phyloP scores from a whole-genome alignment of 495 filamentous ascomycete species.

The Lichenothelia convexa region DNA sequence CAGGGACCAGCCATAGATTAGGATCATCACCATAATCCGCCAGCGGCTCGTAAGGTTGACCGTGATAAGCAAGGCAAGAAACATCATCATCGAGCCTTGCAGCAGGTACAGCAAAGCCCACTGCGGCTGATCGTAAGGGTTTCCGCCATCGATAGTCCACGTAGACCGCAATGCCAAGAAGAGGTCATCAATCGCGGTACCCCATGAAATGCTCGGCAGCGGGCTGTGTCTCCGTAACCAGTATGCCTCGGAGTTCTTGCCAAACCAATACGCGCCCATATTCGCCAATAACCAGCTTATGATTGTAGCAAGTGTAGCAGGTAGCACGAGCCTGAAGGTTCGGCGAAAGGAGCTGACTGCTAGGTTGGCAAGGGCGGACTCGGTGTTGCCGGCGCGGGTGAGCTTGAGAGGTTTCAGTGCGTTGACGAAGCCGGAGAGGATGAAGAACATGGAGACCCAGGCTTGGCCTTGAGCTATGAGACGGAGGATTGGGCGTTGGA shows the following conservation, averaged over 20 bases:
- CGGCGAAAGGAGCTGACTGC: constrained; percentile 11
- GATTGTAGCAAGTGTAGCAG: constrained; percentile 11
- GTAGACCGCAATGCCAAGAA: constrained; percentile 8
- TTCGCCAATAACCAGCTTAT: constrained; percentile 16
- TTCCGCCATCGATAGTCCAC: constrained; percentile 16
- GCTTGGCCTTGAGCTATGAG: constrained; percentile 11
- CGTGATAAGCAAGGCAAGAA: constrained; percentile 15
- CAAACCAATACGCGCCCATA: constrained; percentile 14
- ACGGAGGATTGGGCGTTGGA: constrained; percentile 17
- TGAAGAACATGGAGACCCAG: constrained; percentile 16
- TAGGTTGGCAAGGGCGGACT: constrained; percentile 12
- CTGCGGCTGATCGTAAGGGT: constrained; percentile 17
- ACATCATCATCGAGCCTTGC: constrained; percentile 15
- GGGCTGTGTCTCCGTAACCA: constrained; percentile 17
- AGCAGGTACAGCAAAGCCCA: constrained; percentile 16
- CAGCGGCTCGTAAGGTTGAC: too few species aligned
- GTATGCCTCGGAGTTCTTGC: constrained; percentile 14
- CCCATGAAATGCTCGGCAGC: constrained; percentile 8
- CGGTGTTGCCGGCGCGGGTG: constrained; percentile 12
- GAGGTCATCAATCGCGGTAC: constrained; percentile 10
- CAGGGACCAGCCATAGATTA: too few species aligned
- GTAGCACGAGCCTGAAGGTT: constrained; percentile 13
- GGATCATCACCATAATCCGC: too few species aligned
- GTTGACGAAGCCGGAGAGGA: constrained; percentile 18
- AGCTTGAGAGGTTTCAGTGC: constrained; percentile 13